Evolutionary conservation across 257 asterid genomes (phyloP), one percentile per base, ranked within the genome.

Genomic region (Solanum megistacrolobum): DNA sequence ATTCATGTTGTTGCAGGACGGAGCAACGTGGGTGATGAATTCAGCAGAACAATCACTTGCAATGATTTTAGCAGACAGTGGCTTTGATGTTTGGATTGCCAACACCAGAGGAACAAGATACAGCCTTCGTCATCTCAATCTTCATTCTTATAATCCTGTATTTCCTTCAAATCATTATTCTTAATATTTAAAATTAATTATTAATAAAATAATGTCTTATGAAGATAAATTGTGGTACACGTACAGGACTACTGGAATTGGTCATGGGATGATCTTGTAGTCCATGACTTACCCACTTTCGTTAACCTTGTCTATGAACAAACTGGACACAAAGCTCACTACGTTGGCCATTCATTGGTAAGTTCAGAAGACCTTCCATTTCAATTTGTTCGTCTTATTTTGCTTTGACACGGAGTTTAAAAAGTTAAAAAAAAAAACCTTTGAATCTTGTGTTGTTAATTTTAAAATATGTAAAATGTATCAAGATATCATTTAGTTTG

Each of bases 221-320:
- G 32, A 39, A 16, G 23, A 9, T 16, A 78, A 29, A 32, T 73
- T 72, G 18, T 41, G 87, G 78, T 27, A 12, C 31, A 36, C 55
- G 55, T 55, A 55, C 84, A 92, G 92, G 91, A 87, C 34, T 92
- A 78, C 86, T 92, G 94, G 94, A 89, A 92, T 60, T 92, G 94
- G 94, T 89, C 94, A n/a, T 92, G 93, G 92, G 94, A 92, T 88
- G 94, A 92, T 62, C 89, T 92, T 3, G 92, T 90, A 35, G 65
- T 60, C 20, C 93, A 92, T 38, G 94, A 92, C 60, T 85, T 90
- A 27, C 93, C 94, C 2, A 71, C 92, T 21, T 32, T 89, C 31
- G 5, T 90, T 39, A 69, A 69, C 48, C 88, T 90, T 52, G 90
- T 92, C 60, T 90, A 82, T 73, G 16, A 81, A 18, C 91, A 89